These are phyloP conservation scores for Meripilus lineatus DNA, from an alignment of 1,284 basidiomycete genomes.

Conservation along the genomic window DNA sequence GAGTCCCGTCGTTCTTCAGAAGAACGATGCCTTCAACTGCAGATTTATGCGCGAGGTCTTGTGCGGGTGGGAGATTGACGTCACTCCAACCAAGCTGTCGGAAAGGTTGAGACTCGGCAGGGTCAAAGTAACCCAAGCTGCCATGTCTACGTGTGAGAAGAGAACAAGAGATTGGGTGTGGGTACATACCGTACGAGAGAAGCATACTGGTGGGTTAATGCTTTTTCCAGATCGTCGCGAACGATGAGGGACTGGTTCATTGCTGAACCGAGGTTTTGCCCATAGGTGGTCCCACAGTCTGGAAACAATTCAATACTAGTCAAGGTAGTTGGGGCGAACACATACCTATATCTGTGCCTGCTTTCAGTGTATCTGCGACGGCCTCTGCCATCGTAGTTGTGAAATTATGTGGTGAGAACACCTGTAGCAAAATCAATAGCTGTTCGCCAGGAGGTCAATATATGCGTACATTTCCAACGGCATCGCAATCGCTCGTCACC, in stretches of 20 bases:
- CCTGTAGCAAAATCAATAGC: neutral
- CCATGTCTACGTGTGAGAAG: neutral
- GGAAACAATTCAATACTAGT: neutral
- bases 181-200: conserved; percentile 44
- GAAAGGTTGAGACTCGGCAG: conserved; percentile 42
- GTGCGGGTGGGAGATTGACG: conserved; percentile 42
- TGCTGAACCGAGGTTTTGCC: conserved; percentile 39
- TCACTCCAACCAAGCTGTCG: conserved; percentile 42
- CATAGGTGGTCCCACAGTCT: conserved; percentile 48
- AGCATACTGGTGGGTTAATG: conserved; percentile 43
- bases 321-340: neutral
- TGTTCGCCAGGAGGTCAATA: neutral
- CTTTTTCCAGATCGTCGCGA: conserved; percentile 36
- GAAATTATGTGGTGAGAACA: conserved; percentile 45
- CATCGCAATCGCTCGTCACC: conserved; percentile 43
- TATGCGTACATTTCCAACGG: conserved; percentile 30
- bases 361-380: conserved; percentile 45
- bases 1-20: conserved; percentile 51
- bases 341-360: conserved; percentile 42
- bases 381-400: conserved; percentile 39
- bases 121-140: conserved; percentile 54
- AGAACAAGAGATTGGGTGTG: neutral
- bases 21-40: conserved; percentile 50
- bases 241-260: conserved; percentile 42
- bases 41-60: conserved; percentile 44